These are phyloP conservation scores for Trichosporon inkin DNA, from an alignment of 1,284 basidiomycete species.

Conservation along the genomic window DNA sequence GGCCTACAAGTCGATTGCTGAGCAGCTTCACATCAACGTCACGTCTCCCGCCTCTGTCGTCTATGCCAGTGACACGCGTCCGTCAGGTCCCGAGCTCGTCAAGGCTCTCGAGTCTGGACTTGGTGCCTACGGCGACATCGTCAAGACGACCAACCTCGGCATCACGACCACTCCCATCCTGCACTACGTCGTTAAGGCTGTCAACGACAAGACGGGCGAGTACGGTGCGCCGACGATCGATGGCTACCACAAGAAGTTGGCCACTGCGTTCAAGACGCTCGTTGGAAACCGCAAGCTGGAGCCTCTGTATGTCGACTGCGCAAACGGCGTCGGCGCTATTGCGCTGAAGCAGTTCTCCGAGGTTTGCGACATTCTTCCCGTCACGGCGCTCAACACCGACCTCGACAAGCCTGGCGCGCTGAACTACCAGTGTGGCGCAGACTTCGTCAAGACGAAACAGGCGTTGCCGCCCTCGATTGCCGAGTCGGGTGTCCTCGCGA, in stretches of 20 bases:
- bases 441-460: slow-evolving; percentile 94
- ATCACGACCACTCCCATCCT: slow-evolving; percentile 91
- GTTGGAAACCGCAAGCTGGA: slow-evolving; percentile 58
- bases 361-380: slow-evolving; percentile 47
- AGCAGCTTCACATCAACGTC: slow-evolving; percentile 70
- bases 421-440: slow-evolving; percentile 87
- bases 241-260: slow-evolving; percentile 83
- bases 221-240: slow-evolving; percentile 81
- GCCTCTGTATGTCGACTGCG: slow-evolving; percentile 80
- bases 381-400: slow-evolving; percentile 62
- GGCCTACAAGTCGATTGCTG: slow-evolving; percentile 63
- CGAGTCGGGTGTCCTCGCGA: slow-evolving; percentile 54
- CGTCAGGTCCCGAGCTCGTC: slow-evolving; percentile 78
- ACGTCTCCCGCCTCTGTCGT: slow-evolving; percentile 74
- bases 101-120: slow-evolving; percentile 80
- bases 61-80: slow-evolving; percentile 89
- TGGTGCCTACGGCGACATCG: slow-evolving; percentile 55
- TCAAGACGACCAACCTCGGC: slow-evolving; percentile 55
- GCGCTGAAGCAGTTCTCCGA: slow-evolving; percentile 60
- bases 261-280: slow-evolving; percentile 78
- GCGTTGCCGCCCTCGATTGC: slow-evolving; percentile 61
- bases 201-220: slow-evolving; percentile 63
- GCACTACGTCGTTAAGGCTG: slow-evolving; percentile 88
- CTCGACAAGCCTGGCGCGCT: slow-evolving; percentile 67
- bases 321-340: slow-evolving; percentile 89